These are phyloP conservation scores for Fraxinus angustifolia DNA, from an alignment of 305 asterid genomes.

Conservation along the genomic window DNA sequence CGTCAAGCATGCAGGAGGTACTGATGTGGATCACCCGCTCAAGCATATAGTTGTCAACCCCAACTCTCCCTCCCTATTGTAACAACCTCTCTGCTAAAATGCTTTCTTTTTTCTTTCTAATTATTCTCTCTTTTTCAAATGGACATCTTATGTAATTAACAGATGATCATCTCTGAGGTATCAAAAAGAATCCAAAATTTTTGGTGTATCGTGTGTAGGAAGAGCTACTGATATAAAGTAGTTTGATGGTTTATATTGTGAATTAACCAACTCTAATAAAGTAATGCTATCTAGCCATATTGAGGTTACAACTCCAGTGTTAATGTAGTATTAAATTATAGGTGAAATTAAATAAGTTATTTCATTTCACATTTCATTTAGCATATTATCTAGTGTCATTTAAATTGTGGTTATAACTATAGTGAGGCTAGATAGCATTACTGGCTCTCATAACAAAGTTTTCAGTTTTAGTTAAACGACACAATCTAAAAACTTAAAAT, in stretches of 20 bases:
- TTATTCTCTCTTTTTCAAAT: background rate
- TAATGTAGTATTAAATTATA: background rate
- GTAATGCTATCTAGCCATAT: background rate
- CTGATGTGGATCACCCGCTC: constrained; percentile 54
- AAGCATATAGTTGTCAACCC: constrained; percentile 66
- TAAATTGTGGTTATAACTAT: too few relatives aligned
- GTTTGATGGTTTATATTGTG: background rate
- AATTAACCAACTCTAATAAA: background rate
- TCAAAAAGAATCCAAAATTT: background rate
- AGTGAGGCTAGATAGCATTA: background rate
- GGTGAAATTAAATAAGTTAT: too few relatives aligned
- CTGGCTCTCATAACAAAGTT: background rate
- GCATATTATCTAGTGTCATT: too few relatives aligned
- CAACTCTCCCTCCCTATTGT: constrained; percentile 18
- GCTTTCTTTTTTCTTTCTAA: background rate
- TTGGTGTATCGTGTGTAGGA: background rate
- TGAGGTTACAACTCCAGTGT: too few relatives aligned
- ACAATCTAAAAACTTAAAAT: background rate
- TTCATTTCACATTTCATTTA: too few relatives aligned
- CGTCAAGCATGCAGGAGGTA: constrained; percentile 72
- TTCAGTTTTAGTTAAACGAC: background rate
- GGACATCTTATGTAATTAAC: background rate
- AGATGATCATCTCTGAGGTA: background rate
- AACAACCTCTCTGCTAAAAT: background rate
- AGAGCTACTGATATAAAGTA: background rate